These are phyloP conservation scores for Penicillium sp. DNA, from an alignment of 2,329 filamentous ascomycete genomes.

Conservation along the genomic window DNA sequence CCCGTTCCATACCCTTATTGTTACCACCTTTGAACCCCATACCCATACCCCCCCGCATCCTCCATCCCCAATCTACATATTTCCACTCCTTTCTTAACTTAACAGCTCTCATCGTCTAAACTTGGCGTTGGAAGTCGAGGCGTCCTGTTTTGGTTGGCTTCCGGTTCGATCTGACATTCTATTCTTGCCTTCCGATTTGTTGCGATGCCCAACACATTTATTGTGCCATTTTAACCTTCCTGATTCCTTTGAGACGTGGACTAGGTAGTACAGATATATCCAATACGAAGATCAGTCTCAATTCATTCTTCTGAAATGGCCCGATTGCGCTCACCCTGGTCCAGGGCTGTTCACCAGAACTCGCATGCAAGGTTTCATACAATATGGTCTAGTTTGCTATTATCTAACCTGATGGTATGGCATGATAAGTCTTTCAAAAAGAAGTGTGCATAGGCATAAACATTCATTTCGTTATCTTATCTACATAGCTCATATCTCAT, in stretches of 20 bases:
- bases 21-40: neutral
- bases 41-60: conserved; percentile 15
- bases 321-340: neutral
- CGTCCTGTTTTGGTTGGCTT: conserved; percentile 43
- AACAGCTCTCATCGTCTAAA: conserved; percentile 39
- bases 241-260: conserved; percentile 20
- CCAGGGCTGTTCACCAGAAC: neutral
- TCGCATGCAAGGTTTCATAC: neutral
- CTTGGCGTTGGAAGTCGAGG: conserved; percentile 46
- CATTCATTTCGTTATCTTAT: conserved; percentile 22
- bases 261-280: conserved; percentile 31
- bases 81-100: conserved; percentile 31
- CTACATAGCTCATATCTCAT: conserved; percentile 24
- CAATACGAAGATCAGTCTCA: conserved; percentile 27
- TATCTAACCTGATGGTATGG: neutral
- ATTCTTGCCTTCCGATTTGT: conserved; percentile 28
- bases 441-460: neutral
- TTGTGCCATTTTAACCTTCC: conserved; percentile 22
- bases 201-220: conserved; percentile 42
- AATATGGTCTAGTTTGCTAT: neutral
- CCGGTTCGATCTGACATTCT: conserved; percentile 30
- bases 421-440: neutral
- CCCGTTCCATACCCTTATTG: conserved; percentile 2
- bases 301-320: conserved; percentile 4
- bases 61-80: conserved; percentile 24